Base-by-base conservation (phyloP, 164 flowering plant species). In the Euptelea pleiosperma region DNA sequence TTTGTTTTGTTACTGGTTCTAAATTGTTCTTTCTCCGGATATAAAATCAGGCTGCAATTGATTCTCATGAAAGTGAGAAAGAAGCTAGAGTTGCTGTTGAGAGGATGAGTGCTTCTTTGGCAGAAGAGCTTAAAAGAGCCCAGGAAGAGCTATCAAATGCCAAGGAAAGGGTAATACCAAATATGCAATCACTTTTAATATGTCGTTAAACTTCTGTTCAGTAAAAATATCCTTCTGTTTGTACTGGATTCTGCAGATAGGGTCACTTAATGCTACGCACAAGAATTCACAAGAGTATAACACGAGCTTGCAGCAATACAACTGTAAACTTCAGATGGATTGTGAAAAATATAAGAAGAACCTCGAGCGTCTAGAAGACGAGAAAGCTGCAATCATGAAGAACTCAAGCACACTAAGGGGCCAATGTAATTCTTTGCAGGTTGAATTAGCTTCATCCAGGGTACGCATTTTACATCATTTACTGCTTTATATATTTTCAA, bases 241-340 rank as follows among this genome's bases (percentile, higher is more conserved):
- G 4, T 41, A 28, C 52, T 60, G 37, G 4, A 31, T 47, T 18
- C 24, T 74, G 66, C 80, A 90, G 97, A 77, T 87, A 44, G 29
- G 69, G 16, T 76, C 92, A 11, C 62, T 81, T 15, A 77, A 73
- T 50, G 96, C 89, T 26, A 83, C 77, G 73, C 82, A 85, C 76
- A 83, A 84, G 79, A 69, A 85, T 43, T 64, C 91, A 51, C 97
- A 91, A 51, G 99, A 94, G 55, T 94, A 91, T 67, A 94, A 86
- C 61, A 78, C 86, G 4, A 87, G 99, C 67, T 79, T 94, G 40
- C 99, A 94, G 58, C 86, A 86, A 35, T 94, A 91, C 72, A 94
- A 94, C 43, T 81, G 82, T 48, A 94, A 82, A 63, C 96, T 94
- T 60, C 97, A 88, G 70, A 69, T 72, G 52, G 99, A 94, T 47